Percentiles rank a stretch among this genome's conserved stretches.
Conservation (phyloP, 2,329 filamentous ascomycete species). For the Fusarium sp. region DNA sequence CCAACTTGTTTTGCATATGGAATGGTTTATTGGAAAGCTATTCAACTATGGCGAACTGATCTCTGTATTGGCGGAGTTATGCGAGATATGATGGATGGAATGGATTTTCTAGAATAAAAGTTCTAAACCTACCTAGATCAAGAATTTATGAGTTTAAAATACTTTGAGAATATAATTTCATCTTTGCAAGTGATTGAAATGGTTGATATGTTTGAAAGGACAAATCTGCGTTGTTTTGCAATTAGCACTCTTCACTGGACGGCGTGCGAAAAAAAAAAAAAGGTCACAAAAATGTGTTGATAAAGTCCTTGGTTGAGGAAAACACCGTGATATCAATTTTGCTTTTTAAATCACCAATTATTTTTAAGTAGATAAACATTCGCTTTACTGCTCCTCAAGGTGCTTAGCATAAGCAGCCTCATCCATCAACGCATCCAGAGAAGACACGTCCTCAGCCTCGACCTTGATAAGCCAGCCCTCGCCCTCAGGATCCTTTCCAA, state of each 20-base stretch:
- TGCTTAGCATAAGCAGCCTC: conserved; percentile 71
- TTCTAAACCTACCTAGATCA: conserved; percentile 22
- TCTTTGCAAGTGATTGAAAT: neutral
- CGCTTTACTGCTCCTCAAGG: conserved; percentile 35
- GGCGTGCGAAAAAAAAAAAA: too few relatives aligned
- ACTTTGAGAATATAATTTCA: neutral
- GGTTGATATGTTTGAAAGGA: too few relatives aligned
- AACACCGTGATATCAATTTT: conserved; percentile 37
- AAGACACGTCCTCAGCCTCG: conserved; percentile 70
- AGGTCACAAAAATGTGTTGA: neutral
- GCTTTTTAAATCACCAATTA: conserved; percentile 39
- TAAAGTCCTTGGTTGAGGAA: neutral
- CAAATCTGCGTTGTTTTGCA: too few relatives aligned
- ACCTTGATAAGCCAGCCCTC: conserved; percentile 89
- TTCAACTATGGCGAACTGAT: conserved; percentile 45
- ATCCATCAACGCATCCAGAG: conserved; percentile 78
- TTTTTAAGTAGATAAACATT: conserved; percentile 4
- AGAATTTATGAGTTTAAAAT: conserved; percentile 12
- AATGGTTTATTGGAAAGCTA: conserved; percentile 38
- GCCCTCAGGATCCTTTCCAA: conserved; percentile 83
- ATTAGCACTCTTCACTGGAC: too few relatives aligned
- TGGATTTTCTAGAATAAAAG: conserved; percentile 25
- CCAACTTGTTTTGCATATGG: conserved; percentile 25
- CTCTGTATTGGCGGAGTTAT: conserved; percentile 37
- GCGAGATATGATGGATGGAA: conserved; percentile 23